Evolutionary conservation across 2,329 filamentous ascomycete species (phyloP).

Genomic region (Colletotrichum godetiae): DNA sequence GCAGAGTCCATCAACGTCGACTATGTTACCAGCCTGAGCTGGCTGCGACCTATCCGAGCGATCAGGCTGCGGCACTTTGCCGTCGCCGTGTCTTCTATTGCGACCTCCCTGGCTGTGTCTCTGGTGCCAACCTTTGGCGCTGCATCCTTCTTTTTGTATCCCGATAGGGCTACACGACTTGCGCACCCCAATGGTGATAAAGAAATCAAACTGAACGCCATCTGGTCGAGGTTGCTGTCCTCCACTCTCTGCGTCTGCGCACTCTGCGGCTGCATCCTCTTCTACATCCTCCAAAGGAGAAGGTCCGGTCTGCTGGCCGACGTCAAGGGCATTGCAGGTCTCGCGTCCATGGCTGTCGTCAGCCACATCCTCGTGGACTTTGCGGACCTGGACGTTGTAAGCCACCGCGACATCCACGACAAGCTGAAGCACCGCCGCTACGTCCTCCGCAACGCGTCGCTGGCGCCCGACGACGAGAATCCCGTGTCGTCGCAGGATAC

Average conservation of each 20-base stretch:
- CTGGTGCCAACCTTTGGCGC: conserved; percentile 76
- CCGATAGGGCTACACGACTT: conserved; percentile 59
- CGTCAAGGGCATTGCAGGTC: conserved; percentile 78
- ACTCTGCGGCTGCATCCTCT: conserved; percentile 65
- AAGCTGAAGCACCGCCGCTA: conserved; percentile 75
- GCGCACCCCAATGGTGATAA: conserved; percentile 58
- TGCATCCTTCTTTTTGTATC: conserved; percentile 68
- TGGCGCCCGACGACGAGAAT: conserved; percentile 71
- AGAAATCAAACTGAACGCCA: conserved; percentile 63
- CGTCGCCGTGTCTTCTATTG: conserved; percentile 73
- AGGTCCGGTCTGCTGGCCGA: conserved; percentile 75
- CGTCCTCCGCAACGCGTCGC: conserved; percentile 75
- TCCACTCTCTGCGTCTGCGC: conserved; percentile 68
- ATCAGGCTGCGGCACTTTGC: conserved; percentile 73
- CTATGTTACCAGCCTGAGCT: conserved; percentile 76
- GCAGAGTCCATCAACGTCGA: conserved; percentile 78
- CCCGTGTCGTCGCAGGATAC: conserved; percentile 52
- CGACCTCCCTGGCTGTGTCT: conserved; percentile 73
- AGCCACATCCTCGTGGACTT: conserved; percentile 81
- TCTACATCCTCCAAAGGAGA: conserved; percentile 70
- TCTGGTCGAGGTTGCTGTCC: conserved; percentile 73
- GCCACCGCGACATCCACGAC: conserved; percentile 74
- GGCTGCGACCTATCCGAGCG: conserved; percentile 73
- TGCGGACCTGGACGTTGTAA: conserved; percentile 75
- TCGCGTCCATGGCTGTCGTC: conserved; percentile 80